Percentiles rank a stretch among this genome's conserved stretches.
These are phyloP conservation scores for Cladosporium sp. DNA, from an alignment of 2,329 filamentous ascomycete species.

Conservation along the genomic window DNA sequence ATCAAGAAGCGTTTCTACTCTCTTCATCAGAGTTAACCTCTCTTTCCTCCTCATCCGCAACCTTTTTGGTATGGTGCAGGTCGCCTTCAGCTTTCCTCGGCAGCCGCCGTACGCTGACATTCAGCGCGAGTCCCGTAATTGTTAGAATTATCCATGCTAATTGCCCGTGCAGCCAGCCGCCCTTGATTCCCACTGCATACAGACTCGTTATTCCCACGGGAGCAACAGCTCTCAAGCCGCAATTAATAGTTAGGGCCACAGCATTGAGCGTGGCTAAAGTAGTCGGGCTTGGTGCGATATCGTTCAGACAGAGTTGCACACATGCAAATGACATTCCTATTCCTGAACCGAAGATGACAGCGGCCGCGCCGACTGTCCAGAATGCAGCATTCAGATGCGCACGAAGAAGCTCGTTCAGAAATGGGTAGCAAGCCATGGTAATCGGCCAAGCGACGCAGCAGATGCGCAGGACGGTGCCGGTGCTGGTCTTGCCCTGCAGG, in stretches of 20 bases:
- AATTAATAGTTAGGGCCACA: conserved; percentile 57
- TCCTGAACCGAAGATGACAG: conserved; percentile 55
- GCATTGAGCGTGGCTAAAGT: conserved; percentile 70
- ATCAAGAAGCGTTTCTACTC: no score
- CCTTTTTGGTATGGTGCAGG: conserved; percentile 12
- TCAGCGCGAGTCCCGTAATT: conserved; percentile 33
- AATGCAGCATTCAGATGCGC: conserved; percentile 46
- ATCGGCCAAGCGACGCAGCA: conserved; percentile 60
- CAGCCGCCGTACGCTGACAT: conserved; percentile 33
- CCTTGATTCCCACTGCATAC: conserved; percentile 62
- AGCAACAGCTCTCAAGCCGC: conserved; percentile 60
- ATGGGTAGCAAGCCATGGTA: conserved; percentile 54
- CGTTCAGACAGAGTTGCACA: conserved; percentile 70
- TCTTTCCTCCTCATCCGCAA: conserved; percentile 6
- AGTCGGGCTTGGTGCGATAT: conserved; percentile 61
- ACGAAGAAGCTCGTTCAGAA: conserved; percentile 56
- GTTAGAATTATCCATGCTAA: conserved; percentile 60
- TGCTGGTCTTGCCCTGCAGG: conserved; percentile 63
- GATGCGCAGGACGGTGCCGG: conserved; percentile 57
- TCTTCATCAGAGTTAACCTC: no score
- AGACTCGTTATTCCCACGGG: conserved; percentile 64
- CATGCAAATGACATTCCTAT: conserved; percentile 68
- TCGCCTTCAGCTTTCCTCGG: conserved; percentile 32
- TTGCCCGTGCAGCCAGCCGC: conserved; percentile 61
- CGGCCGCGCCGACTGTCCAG: conserved; percentile 50